These are phyloP conservation scores for Mycena belliarum DNA, from an alignment of 768 basidiomycete genomes.

Conservation along the genomic window DNA sequence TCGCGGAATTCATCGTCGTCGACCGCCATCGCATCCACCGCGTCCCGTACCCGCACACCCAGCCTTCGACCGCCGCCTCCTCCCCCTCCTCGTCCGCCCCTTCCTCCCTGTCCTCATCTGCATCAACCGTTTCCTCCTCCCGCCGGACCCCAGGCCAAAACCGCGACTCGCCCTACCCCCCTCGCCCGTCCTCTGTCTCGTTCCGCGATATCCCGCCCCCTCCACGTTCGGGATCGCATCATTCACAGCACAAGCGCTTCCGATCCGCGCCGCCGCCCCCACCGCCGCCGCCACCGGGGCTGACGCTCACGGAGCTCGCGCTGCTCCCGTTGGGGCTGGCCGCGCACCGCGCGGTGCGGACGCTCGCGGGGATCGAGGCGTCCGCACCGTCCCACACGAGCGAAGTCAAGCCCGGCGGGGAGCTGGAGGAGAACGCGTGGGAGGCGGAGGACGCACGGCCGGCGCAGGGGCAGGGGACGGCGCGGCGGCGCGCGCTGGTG, in stretches of 20 bases:
- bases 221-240: not conserved
- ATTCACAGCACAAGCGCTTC: constrained; percentile 5
- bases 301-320: constrained; percentile 73
- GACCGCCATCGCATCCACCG: constrained; percentile 79
- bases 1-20: constrained; percentile 85
- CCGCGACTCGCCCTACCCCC: constrained; percentile 18
- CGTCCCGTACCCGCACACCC: constrained; percentile 60
- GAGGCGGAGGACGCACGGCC: not conserved
- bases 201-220: constrained; percentile 9
- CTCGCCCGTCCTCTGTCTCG: constrained; percentile 23
- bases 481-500: constrained; percentile 53
- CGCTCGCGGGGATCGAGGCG: constrained; percentile 45
- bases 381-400: not conserved
- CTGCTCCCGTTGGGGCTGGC: constrained; percentile 79
- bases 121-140: no score
- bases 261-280: constrained; percentile 3
- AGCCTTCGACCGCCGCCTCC: constrained; percentile 3
- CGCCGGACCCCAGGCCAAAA: no score
- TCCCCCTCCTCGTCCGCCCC: constrained; percentile 13
- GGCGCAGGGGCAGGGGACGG: constrained; percentile 7
- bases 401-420: constrained; percentile 4
- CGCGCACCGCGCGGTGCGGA: constrained; percentile 81
- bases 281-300: constrained; percentile 16
- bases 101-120: constrained; percentile 23
- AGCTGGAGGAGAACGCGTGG: not conserved